A percentile compares a stretch with the other conserved stretches of the same genome.
These are phyloP conservation scores for Apiotrichum domesticum DNA, from an alignment of 1,284 basidiomycete genomes.

Conservation along the genomic window DNA sequence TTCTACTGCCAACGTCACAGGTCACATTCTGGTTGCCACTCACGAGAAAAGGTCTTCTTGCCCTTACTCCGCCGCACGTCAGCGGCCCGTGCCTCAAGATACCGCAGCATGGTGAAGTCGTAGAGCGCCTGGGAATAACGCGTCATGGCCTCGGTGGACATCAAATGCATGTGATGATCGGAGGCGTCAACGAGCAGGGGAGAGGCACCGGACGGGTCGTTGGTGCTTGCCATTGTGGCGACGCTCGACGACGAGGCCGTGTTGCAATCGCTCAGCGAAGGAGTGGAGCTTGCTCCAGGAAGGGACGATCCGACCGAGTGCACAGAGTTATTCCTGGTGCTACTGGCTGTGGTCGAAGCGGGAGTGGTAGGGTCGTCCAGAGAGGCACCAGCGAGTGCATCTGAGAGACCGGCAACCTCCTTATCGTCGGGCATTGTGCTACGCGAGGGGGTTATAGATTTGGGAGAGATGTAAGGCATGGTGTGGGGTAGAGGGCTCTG, in stretches of 20 bases:
- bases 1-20: too few species aligned
- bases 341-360: not conserved
- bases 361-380: not conserved
- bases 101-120: conserved; percentile 4
- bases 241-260: not conserved
- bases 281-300: not conserved
- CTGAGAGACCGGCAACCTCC: not conserved
- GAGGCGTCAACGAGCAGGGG: not conserved
- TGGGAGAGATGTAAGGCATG: conserved; percentile 1
- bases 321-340: not conserved
- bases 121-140: conserved; percentile 1
- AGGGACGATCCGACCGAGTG: not conserved
- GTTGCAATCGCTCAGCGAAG: not conserved
- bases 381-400: not conserved
- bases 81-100: not conserved
- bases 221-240: not conserved
- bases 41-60: not conserved
- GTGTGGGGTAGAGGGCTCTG: too few species aligned
- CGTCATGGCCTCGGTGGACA: not conserved
- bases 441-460: not conserved
- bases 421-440: not conserved
- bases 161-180: too few species aligned
- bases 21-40: not conserved
- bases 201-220: not conserved
- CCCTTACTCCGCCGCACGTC: not conserved